Percentiles rank a stretch among this genome's conserved stretches.
phyloP scores from a whole-genome alignment of 305 asterid genomes.

The Fraxinus paxiana region DNA sequence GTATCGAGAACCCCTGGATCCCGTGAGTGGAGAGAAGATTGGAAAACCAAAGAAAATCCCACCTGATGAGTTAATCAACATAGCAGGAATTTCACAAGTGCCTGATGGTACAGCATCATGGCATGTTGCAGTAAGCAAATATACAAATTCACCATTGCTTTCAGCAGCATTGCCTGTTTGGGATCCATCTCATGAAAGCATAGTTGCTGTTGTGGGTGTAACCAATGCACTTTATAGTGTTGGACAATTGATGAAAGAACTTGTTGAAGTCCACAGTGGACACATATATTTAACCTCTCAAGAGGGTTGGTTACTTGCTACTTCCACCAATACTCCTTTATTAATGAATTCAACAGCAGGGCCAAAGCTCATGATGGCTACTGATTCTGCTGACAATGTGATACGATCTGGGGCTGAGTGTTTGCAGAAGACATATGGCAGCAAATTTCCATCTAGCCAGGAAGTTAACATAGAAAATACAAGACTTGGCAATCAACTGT shows the following conservation, averaged over 20 bases:
- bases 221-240: constrained; percentile 88
- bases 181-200: constrained; percentile 57
- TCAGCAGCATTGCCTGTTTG: constrained; percentile 91
- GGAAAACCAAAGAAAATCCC: constrained; percentile 58
- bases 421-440: constrained; percentile 49
- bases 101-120: constrained; percentile 94
- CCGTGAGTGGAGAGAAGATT: constrained; percentile 54
- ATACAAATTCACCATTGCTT: constrained; percentile 71
- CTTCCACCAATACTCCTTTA: constrained; percentile 71
- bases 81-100: constrained; percentile 85
- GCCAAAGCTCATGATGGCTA: constrained; percentile 79
- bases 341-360: constrained; percentile 56
- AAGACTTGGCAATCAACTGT: constrained; percentile 52
- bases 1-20: constrained; percentile 78
- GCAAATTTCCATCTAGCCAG: constrained; percentile 51
- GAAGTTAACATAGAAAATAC: constrained; percentile 87
- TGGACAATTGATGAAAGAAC: constrained; percentile 83
- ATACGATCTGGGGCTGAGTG: constrained; percentile 74
- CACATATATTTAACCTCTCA: constrained; percentile 84
- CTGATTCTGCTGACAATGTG: constrained; percentile 59
- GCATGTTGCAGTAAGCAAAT: constrained; percentile 92
- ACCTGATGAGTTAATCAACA: constrained; percentile 77
- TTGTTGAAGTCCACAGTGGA: constrained; percentile 85
- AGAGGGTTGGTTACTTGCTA: constrained; percentile 89
- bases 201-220: constrained; percentile 88